Evolutionary conservation across 1,139 yeast species (phyloP), one percentile per base, ranked within the genome.

Genomic region (Debaryomyces robertsiae): DNA sequence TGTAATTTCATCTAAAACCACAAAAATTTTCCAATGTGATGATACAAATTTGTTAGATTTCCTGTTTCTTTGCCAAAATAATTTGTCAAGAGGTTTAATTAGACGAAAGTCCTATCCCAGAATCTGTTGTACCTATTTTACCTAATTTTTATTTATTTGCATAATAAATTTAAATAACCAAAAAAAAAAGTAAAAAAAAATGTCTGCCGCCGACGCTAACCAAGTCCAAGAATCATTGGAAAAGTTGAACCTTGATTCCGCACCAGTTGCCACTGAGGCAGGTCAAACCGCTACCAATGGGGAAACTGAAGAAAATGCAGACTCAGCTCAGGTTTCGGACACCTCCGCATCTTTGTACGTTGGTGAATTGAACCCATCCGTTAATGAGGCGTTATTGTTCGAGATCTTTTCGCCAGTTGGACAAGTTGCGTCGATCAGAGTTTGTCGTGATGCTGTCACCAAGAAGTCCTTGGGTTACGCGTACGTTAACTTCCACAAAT

Each of bases 391-490:
- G 51, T 79, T 85, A 61, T 82, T 93, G 63, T 93, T 88, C 66
- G 98, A 93, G 75, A 77, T 91, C 60, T 93, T 93, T 77, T 87
- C 95, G 55, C 93, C 90, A 61, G 79, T 93, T 59, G 98, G 98
- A 54, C 93, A 90, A 62, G 98, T 93, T 49, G 83, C 97, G 30
- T 88, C 97, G 48, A 91, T 93, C 68, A 90, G 98, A 75, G 97
- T 93, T 52, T 93, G 99, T 78, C 93, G 99, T 75, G 98, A 93
- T 67, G 96, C 98, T 53, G 88, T 93, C 55, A 82, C 98, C 67
- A 89, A 93, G 77, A 90, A 91, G 65, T 91, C 98, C 49, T 82
- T 93, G 58, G 98, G 99, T 62, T 94, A 93, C 70, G 98, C 98
- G 61, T 93, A 93, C 74, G 97, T 94, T 61, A 93, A 93, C 85